phyloP scores from a whole-genome alignment of 768 basidiomycete genomes.

The Pisolithus tinctorius region DNA sequence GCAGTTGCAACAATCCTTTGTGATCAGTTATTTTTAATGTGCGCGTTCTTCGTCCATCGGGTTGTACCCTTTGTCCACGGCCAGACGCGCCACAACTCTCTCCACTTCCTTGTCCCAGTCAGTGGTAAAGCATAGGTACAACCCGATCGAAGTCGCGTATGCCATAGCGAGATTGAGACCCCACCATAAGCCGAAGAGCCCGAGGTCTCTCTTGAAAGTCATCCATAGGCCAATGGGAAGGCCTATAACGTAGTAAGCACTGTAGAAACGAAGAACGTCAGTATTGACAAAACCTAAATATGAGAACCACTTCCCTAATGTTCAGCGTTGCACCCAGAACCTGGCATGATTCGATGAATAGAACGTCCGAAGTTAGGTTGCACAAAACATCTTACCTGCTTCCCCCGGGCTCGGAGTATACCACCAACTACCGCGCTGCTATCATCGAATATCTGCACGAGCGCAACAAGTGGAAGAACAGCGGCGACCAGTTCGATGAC shows the following conservation, averaged over 20 bases:
- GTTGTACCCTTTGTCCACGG: conserved; percentile 35
- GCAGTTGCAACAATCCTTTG: background rate
- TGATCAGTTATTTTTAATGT: background rate
- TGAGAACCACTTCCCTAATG: conserved; percentile 39
- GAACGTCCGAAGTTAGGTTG: background rate
- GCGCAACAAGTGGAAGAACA: conserved; percentile 69
- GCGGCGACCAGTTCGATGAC: conserved; percentile 38
- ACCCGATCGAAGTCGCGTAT: conserved; percentile 48
- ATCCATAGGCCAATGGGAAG: conserved; percentile 79
- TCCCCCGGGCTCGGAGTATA: conserved; percentile 77
- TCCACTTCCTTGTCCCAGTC: conserved; percentile 68
- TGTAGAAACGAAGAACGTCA: conserved; percentile 13
- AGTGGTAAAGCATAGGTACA: conserved; percentile 47
- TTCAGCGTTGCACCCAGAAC: conserved; percentile 77
- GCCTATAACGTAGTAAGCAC: conserved; percentile 76
- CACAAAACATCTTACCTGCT: conserved; percentile 40
- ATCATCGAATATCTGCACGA: conserved; percentile 82
- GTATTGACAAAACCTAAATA: conserved; percentile 1
- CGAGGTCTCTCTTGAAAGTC: conserved; percentile 53
- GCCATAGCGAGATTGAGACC: conserved; percentile 56
- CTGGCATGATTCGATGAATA: conserved; percentile 25
- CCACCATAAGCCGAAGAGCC: conserved; percentile 76
- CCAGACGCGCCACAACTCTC: conserved; percentile 51
- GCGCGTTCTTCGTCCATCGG: conserved; percentile 2
- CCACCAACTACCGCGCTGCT: conserved; percentile 65